Evolutionary conservation across 768 basidiomycete genomes (phyloP), one percentile per base, ranked within the genome.

Genomic region (Mycena capillaripes): DNA sequence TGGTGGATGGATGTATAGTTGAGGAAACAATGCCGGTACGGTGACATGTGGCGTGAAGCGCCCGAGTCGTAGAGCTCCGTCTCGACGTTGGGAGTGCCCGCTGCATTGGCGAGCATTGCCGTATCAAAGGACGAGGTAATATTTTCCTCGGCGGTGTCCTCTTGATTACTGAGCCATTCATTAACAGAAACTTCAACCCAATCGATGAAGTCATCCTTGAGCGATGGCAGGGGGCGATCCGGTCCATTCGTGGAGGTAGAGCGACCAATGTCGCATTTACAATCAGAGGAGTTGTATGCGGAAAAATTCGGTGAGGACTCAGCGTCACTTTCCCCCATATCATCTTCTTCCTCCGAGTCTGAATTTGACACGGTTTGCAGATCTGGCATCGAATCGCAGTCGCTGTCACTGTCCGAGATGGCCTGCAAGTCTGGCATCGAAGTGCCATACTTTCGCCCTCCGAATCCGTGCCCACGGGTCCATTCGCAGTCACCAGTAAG

Each of bases 311-410:
- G 57, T 60, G 21, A 44, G 61, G 32, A 70, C 61, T 63, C 69
- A 70, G 30, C 62, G 57, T 69, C 67, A 63, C 52, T 61, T 46
- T 42, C 61, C 30, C 21, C 61, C 34, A 32, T 2, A 38, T 53
- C 50, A 9, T 12, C 5, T 3, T 52, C 40, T 29, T 70, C 59
- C 53, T 63, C 61, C 14, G 61, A 50, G 16, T 63, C 61, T 21
- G 56, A 59, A 34, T 46, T 34, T 46, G 60, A 63, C 34, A 58
- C 69, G 14, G 19, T 32, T 30, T 70, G 69, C 53, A 70, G 69
- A 19, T 70, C 53, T 53, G 69, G 69, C 50, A 69, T 32, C 0
- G 48, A 42, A 5, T 38, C 53, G 60, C 44, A 34, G 0, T 55
- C 52, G 60, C 27, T 64, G 44, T 69, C 72, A 23, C 42, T 38